Evolutionary conservation across 805 yeast genomes (phyloP), one percentile per base, ranked within the genome.

Genomic region (Candida insectorum): DNA sequence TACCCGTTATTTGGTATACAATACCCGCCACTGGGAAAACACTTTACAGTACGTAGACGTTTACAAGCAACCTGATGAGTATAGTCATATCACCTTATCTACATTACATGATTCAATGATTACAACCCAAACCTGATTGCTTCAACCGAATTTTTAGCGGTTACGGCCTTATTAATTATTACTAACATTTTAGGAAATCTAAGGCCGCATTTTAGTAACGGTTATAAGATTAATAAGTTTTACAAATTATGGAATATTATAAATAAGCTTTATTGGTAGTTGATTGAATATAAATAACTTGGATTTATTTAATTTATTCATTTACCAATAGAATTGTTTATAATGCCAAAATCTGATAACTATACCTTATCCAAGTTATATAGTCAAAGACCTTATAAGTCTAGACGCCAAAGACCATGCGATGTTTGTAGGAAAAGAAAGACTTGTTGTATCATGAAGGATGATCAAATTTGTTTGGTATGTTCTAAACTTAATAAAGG

Each of bases 401-500:
- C 61, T 2, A 46, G 65, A 25, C 48, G 51, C 23, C 58, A 56
- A 33, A 40, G 65, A 26, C 65, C 65, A 6, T 59, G 65, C 35
- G 65, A 59, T 33, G 54, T 56, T 31, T 59, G 65, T 43, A 48
- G 65, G 18, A 52, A 48, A 29, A 40, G 65, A 17, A 59, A 59
- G 36, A 51, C 62, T 1, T 59, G 65, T 42, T 59, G 65, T 43
- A 58, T 59, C 15, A 56, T 59, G 36, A 52, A 54, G 24, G 49
- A 48, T n/a, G 51, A 52, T 31, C 36, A 50, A 7, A 58, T 59
- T 26, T 59, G 65, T 32, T 44, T 56, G 35, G 44, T 56, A 8
- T 59, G 65, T 31, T 44, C 47, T 16, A 54, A 49, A 32, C 56
- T 51, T 41, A 56, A 56, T 37, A 45, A 49, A 29, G 52, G 51